A percentile compares a stretch with the other conserved stretches of the same genome.
These are phyloP conservation scores for Macaranga tanarius DNA, from an alignment of 441 rosid species.

Conservation along the genomic window DNA sequence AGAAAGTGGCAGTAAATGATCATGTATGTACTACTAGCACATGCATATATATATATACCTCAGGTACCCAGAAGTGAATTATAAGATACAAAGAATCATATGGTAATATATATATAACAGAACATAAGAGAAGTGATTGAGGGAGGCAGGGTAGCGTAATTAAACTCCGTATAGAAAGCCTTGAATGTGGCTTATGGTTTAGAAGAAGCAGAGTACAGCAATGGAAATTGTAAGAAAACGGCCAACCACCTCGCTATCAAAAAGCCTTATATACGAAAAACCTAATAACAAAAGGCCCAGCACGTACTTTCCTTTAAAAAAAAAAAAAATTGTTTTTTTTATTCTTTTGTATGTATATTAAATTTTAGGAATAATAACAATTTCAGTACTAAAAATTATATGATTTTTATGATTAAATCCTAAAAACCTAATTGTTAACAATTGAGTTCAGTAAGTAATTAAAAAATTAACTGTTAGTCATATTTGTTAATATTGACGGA, in stretches of 20 bases:
- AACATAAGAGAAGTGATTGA: background rate
- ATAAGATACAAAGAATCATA: background rate
- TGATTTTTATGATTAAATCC: too few relatives aligned
- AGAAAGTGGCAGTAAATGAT: background rate
- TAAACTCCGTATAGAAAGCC: background rate
- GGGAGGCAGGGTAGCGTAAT: background rate
- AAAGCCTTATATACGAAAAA: constrained; percentile 8
- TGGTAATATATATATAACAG: background rate
- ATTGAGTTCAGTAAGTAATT: too few relatives aligned
- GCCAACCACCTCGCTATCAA: constrained; percentile 8
- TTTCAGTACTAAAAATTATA: too few relatives aligned
- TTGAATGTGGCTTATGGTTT: background rate
- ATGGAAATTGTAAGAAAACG: constrained; percentile 4
- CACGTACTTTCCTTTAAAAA: too few relatives aligned
- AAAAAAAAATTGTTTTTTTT: too few relatives aligned
- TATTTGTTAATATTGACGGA: too few relatives aligned
- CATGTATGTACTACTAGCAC: too few relatives aligned
- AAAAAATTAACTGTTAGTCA: too few relatives aligned
- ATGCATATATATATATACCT: background rate
- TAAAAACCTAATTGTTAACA: too few relatives aligned
- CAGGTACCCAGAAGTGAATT: background rate
- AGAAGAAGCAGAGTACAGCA: background rate
- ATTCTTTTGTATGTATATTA: too few relatives aligned
- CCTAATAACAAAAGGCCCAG: constrained; percentile 5
- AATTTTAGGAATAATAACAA: too few relatives aligned